These are phyloP conservation scores for Fraxinus xanthoxyloides DNA, from an alignment of 305 asterid species.

Conservation along the genomic window DNA sequence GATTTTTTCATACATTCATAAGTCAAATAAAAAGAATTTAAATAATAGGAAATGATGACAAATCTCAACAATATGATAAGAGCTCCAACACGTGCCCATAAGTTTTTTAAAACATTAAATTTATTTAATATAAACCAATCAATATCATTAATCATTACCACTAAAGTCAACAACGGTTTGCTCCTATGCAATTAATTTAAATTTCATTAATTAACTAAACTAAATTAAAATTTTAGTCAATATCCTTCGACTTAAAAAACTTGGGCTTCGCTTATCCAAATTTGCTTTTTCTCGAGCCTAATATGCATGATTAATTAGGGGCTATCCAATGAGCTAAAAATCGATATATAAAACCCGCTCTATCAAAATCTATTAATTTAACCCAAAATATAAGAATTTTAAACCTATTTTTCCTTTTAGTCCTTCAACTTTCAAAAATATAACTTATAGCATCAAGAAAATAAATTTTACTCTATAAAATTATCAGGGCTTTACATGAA, in stretches of 20 bases:
- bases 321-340: background rate
- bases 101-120: background rate
- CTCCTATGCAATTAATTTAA: background rate
- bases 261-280: background rate
- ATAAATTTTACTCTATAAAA: background rate
- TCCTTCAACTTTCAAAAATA: background rate
- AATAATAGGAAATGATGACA: background rate
- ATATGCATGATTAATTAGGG: background rate
- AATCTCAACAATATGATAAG: background rate
- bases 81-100: background rate
- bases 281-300: background rate
- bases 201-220: background rate
- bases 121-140: no score
- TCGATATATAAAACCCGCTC: background rate
- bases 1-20: background rate
- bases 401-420: no score
- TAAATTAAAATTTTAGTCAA: background rate
- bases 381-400: background rate
- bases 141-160: no score
- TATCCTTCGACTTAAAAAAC: background rate
- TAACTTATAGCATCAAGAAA: background rate
- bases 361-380: background rate
- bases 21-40: background rate
- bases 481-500: background rate
- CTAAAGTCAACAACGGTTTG: no score